These are phyloP conservation scores for Porogramme epimiltina DNA, from an alignment of 1,284 basidiomycete genomes.

Conservation along the genomic window DNA sequence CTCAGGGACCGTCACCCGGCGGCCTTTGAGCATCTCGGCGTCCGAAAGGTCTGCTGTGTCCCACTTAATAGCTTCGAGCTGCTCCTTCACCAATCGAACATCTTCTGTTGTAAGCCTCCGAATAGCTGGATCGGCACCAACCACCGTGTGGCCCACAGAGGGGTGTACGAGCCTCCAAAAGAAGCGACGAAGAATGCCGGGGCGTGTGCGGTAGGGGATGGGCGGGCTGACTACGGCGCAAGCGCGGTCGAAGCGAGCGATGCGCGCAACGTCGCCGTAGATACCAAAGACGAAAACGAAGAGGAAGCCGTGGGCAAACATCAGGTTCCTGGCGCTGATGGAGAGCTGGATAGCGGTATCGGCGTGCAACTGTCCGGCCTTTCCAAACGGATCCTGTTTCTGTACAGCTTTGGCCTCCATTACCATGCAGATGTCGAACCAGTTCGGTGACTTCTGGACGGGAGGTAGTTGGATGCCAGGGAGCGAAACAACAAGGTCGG, in stretches of 20 bases:
- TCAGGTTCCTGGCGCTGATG: constrained; percentile 14
- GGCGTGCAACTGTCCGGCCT: neutral
- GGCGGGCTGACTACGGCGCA: constrained; percentile 9
- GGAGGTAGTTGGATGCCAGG: neutral
- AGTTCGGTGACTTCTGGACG: neutral
- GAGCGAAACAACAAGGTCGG: constrained; percentile 10
- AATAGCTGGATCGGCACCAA: constrained; percentile 15
- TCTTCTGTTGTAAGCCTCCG: neutral
- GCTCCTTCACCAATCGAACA: constrained; percentile 1
- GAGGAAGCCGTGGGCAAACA: constrained; percentile 16
- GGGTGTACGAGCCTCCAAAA: constrained; percentile 20
- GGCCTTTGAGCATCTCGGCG: constrained; percentile 1
- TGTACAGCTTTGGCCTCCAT: constrained; percentile 10
- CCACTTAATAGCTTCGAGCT: neutral
- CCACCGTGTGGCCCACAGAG: neutral
- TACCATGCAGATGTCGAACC: constrained; percentile 2
- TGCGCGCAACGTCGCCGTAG: constrained; percentile 18
- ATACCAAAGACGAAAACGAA: constrained; percentile 14
- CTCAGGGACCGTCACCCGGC: too few relatives aligned
- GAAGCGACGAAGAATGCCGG: constrained; percentile 9
- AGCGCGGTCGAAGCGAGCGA: constrained; percentile 18
- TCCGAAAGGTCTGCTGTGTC: neutral
- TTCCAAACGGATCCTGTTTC: constrained; percentile 5
- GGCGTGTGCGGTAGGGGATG: constrained; percentile 1
- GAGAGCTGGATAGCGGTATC: neutral